These are phyloP conservation scores for Theobroma cacao DNA, from an alignment of 345 rosid genomes.

Conservation along the genomic window DNA sequence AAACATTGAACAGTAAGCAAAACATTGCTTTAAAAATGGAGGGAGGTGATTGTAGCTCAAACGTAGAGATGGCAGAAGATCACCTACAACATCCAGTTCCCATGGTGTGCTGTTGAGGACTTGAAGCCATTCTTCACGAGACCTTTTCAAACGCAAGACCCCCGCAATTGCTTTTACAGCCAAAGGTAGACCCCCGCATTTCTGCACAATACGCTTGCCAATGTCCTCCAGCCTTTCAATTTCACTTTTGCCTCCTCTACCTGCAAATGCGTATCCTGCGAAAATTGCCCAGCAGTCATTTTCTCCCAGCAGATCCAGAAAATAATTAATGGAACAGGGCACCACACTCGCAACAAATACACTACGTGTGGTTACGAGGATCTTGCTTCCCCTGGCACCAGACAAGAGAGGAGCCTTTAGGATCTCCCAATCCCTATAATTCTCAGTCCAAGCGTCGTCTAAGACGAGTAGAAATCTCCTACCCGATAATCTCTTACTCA, in stretches of 20 bases:
- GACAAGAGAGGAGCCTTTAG: too few relatives aligned
- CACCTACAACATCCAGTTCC: background rate
- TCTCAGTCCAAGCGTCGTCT: too few relatives aligned
- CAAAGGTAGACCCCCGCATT: background rate
- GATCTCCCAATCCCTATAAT: too few relatives aligned
- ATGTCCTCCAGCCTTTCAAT: background rate
- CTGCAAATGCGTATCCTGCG: background rate
- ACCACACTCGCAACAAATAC: too few relatives aligned
- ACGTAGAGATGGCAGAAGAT: slow-evolving; percentile 3
- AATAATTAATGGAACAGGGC: too few relatives aligned
- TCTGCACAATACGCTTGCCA: background rate
- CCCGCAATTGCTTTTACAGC: background rate
- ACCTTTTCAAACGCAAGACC: background rate
- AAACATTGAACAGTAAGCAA: slow-evolving; percentile 26
- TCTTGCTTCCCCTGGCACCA: too few relatives aligned
- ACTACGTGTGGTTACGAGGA: too few relatives aligned
- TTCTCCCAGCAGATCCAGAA: too few relatives aligned
- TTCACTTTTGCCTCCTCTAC: background rate
- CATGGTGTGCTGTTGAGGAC: background rate
- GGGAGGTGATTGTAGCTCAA: slow-evolving; percentile 28
- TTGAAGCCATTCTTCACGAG: background rate
- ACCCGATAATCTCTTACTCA: too few relatives aligned
- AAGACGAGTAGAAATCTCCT: too few relatives aligned
- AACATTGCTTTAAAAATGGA: slow-evolving; percentile 27
- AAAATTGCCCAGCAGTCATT: background rate